Evolutionary conservation across 768 basidiomycete species (phyloP).

Genomic region (Russula sp.): DNA sequence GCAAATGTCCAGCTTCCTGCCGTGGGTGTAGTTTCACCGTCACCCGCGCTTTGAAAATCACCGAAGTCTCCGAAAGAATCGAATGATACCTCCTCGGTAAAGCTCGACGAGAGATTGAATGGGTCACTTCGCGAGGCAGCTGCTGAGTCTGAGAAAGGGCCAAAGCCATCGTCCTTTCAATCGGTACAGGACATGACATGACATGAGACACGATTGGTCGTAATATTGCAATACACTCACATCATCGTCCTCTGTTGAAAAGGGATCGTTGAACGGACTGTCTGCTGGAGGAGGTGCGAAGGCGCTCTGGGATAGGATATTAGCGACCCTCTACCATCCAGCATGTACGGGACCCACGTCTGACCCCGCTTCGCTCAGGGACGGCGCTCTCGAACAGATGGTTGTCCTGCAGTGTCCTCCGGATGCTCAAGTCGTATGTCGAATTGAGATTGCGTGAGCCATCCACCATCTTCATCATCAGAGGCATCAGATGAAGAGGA

Average conservation of each 20-base stretch:
- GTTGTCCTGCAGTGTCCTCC: slow-evolving; percentile 30
- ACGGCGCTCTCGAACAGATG: slow-evolving; percentile 34
- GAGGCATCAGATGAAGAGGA: slow-evolving; percentile 46
- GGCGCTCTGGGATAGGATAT: slow-evolving; percentile 8
- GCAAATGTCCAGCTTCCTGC: slow-evolving; percentile 69
- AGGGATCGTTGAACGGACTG: slow-evolving; percentile 36
- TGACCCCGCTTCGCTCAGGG: slow-evolving; percentile 36
- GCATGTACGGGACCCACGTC: slow-evolving; percentile 30
- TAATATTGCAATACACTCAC: slow-evolving; percentile 38
- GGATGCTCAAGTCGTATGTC: slow-evolving; percentile 37
- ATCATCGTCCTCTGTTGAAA: slow-evolving; percentile 52
- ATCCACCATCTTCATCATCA: slow-evolving; percentile 71
- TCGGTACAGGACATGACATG: slow-evolving; percentile 12
- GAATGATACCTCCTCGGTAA: slow-evolving; percentile 67
- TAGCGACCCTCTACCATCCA: background rate
- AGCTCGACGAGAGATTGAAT: slow-evolving; percentile 50
- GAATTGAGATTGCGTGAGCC: slow-evolving; percentile 78
- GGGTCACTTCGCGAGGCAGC: slow-evolving; percentile 48
- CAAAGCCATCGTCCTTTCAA: slow-evolving; percentile 60
- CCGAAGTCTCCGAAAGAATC: slow-evolving; percentile 66
- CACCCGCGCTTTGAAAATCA: slow-evolving; percentile 62
- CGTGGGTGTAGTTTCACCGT: slow-evolving; percentile 57
- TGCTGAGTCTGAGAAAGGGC: slow-evolving; percentile 73
- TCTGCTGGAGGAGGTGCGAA: slow-evolving; percentile 23
- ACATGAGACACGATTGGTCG: background rate